Conservation (phyloP, 2,329 filamentous ascomycete genomes). For the Hypoxylon sp. region DNA sequence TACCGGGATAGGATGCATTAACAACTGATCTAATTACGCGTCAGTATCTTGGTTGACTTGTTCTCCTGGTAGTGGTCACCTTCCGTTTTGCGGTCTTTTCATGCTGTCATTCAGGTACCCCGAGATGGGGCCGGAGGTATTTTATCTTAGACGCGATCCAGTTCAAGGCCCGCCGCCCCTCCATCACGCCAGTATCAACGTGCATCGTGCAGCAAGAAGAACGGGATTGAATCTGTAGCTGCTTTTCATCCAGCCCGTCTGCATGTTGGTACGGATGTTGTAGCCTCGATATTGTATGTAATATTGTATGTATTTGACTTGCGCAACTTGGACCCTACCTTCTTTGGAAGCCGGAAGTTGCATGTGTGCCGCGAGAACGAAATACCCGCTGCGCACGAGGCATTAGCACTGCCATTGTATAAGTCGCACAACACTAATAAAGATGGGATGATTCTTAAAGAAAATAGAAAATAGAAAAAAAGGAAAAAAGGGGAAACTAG, state of each 20-base stretch:
- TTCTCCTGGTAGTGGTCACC: slow-evolving; percentile 30
- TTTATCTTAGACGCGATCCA: slow-evolving; percentile 38
- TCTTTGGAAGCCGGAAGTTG: slow-evolving; percentile 42
- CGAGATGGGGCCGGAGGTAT: slow-evolving; percentile 34
- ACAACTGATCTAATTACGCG: slow-evolving; percentile 43
- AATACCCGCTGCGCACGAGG: slow-evolving; percentile 33
- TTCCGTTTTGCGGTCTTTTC: slow-evolving; percentile 32
- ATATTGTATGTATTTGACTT: slow-evolving; percentile 12
- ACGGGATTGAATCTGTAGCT: slow-evolving; percentile 29
- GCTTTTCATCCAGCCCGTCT: slow-evolving; percentile 34
- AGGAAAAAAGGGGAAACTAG: slow-evolving; percentile 14
- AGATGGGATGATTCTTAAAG: slow-evolving; percentile 33
- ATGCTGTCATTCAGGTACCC: slow-evolving; percentile 32
- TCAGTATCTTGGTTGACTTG: slow-evolving; percentile 39
- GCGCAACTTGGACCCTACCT: slow-evolving; percentile 12
- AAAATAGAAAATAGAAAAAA: slow-evolving; percentile 9
- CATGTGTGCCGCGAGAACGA: slow-evolving; percentile 33
- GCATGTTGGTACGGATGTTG: slow-evolving; percentile 33
- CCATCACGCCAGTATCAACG: slow-evolving; percentile 35
- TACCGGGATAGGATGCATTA: slow-evolving; percentile 35
- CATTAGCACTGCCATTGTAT: slow-evolving; percentile 34
- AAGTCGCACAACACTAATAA: slow-evolving; percentile 35
- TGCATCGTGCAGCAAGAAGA: slow-evolving; percentile 32
- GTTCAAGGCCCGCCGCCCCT: slow-evolving; percentile 28
- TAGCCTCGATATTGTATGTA: slow-evolving; percentile 24